phyloP scores from a whole-genome alignment of 225 moss, liverwort and hornwort species.

The Polytrichum commune region DNA sequence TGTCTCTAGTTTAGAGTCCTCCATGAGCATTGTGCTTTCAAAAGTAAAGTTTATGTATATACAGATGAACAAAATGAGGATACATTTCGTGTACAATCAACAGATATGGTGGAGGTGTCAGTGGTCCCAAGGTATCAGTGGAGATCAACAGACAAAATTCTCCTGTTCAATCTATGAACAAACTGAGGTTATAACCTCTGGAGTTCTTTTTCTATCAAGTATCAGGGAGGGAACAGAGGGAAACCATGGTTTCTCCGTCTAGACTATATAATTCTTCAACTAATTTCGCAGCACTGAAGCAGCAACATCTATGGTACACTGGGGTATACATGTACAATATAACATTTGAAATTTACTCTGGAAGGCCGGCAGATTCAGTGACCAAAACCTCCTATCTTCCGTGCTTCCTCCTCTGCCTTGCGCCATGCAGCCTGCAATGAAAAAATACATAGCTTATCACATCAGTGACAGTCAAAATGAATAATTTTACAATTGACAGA shows the following conservation, averaged over 20 bases:
- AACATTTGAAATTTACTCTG: background rate
- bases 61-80: no score
- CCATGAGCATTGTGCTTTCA: no score
- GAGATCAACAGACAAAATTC: no score
- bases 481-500: no score
- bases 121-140: no score
- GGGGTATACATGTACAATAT: background rate
- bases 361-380: constrained; percentile 5
- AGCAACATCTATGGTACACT: background rate
- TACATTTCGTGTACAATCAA: no score
- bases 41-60: no score
- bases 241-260: constrained; percentile 1
- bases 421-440: constrained; percentile 31
- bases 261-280: background rate
- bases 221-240: background rate
- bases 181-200: no score
- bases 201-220: no score
- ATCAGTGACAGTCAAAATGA: background rate
- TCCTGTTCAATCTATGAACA: no score
- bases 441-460: background rate
- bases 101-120: no score
- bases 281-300: background rate
- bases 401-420: constrained; percentile 21
- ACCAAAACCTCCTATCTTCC: constrained; percentile 10
- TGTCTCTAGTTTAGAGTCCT: no score